Conservation (phyloP, 2,329 filamentous ascomycete genomes). For the Penicillium expansum region DNA sequence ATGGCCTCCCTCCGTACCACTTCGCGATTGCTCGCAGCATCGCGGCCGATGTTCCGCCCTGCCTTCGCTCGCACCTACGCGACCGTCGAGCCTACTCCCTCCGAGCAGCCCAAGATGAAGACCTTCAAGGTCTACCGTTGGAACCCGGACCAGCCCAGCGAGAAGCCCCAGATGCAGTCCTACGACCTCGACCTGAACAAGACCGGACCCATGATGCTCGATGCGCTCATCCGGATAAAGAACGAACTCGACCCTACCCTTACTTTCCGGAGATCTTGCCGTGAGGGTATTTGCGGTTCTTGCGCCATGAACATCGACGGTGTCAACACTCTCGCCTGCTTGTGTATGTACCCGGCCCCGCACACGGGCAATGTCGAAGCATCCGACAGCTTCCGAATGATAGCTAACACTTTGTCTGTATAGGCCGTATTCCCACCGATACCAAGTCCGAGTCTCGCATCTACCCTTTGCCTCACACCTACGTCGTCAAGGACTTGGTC, state of each 20-base stretch:
- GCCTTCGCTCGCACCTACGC: constrained; percentile 48
- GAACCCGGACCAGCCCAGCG: constrained; percentile 88
- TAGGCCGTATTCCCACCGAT: constrained; percentile 91
- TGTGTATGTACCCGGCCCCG: constrained; percentile 67
- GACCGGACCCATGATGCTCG: constrained; percentile 97
- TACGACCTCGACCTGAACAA: constrained; percentile 97
- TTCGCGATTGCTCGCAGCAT: constrained; percentile 45
- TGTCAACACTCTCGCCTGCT: constrained; percentile 93
- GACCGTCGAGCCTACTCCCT: constrained; percentile 57
- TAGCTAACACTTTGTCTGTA: constrained; percentile 15
- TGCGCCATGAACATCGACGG: constrained; percentile 99
- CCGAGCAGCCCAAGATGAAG: constrained; percentile 67
- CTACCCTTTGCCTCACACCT: constrained; percentile 97
- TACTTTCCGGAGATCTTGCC: constrained; percentile 92
- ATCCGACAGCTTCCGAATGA: neutral
- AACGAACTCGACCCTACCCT: constrained; percentile 96
- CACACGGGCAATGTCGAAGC: neutral
- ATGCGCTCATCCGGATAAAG: constrained; percentile 97
- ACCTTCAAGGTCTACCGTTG: constrained; percentile 98
- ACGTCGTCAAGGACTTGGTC: constrained; percentile 98
- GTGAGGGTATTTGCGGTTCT: constrained; percentile 97
- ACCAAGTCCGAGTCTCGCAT: constrained; percentile 80
- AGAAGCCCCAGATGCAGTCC: constrained; percentile 93
- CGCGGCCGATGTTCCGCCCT: constrained; percentile 44
- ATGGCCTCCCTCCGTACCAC: constrained; percentile 52